Base-by-base conservation (phyloP, 768 basidiomycete genomes). In the Lyophyllum shimeji region DNA sequence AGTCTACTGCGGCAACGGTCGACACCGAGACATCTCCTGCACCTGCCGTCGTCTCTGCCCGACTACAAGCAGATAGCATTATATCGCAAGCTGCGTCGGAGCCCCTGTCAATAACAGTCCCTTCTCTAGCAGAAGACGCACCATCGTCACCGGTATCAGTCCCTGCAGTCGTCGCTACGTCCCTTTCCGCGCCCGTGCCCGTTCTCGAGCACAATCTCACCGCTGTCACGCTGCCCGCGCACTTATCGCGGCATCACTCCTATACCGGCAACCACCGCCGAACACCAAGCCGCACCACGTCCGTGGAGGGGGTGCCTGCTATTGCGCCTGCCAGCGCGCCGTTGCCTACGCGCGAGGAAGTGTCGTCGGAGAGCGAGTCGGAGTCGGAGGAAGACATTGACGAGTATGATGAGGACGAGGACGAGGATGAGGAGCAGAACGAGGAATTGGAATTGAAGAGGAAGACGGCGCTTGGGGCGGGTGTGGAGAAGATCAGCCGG, bases 401-500 rank as follows among this genome's bases (percentile, higher is more conserved):
- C 2, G 23, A 21, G 2, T 6, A 25, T 1, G 44, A 40, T 21
- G 44, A 55, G 3, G 23, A 25, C 17, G 47, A 57, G 23, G 55
- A 50, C 18, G 48, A 58, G 7, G 57, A 56, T 11, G 60, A 60
- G 0, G 64, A 65, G 0, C 61, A 63, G 0, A 60, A 63, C 0
- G 60, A 63, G 0, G 61, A 59, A 2, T 52, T 24, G 4, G 52
- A 58, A 20, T 34, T 7, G 27, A 39, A 50, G 27, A 18, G 60
- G 12, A 59, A 47, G 45, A 63, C 57, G 0, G 63, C 57, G 0
- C 55, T 64, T 9, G 59, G 60, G 0, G 65, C 65, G 18, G 61
- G 63, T 13, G 54, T 62, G 20, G 65, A 66, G 51, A 66, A 66
- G 59, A 56, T 66, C 24, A 66, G 65, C 46, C 59, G 65, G n/a